These are phyloP conservation scores for Juglanconis sp. DNA, from an alignment of 2,329 filamentous ascomycete species.

Conservation along the genomic window DNA sequence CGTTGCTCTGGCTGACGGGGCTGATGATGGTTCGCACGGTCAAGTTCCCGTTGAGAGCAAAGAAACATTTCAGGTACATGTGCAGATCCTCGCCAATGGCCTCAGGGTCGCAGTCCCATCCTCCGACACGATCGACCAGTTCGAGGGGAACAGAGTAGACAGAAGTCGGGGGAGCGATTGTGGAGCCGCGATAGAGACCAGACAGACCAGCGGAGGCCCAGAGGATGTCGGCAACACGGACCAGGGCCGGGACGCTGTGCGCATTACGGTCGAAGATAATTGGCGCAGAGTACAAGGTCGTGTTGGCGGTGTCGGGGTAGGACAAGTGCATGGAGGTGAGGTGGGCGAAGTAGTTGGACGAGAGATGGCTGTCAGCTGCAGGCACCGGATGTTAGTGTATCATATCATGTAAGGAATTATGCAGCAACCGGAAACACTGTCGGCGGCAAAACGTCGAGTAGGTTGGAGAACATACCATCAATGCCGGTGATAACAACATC, in stretches of 20 bases:
- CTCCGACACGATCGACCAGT: slow-evolving; percentile 65
- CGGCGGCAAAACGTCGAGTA: not conserved
- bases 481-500: slow-evolving; percentile 69
- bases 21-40: slow-evolving; percentile 62
- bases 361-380: slow-evolving; percentile 68
- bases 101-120: slow-evolving; percentile 68
- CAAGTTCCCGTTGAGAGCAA: slow-evolving; percentile 67
- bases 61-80: slow-evolving; percentile 78
- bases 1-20: slow-evolving; percentile 71
- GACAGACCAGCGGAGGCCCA: slow-evolving; percentile 71
- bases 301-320: slow-evolving; percentile 56
- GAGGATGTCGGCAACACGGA: slow-evolving; percentile 68
- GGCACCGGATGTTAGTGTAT: slow-evolving; percentile 27
- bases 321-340: slow-evolving; percentile 61
- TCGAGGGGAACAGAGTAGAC: slow-evolving; percentile 69
- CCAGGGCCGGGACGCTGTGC: slow-evolving; percentile 62
- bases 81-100: slow-evolving; percentile 75
- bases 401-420: slow-evolving; percentile 23
- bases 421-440: slow-evolving; percentile 4
- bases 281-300: slow-evolving; percentile 65
- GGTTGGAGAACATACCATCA: slow-evolving; percentile 54
- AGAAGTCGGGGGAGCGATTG: slow-evolving; percentile 67
- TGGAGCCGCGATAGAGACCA: slow-evolving; percentile 61
- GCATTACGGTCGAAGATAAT: slow-evolving; percentile 75
- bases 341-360: slow-evolving; percentile 63